These are phyloP conservation scores for Periconia digitata DNA, from an alignment of 2,329 filamentous ascomycete genomes.

Conservation along the genomic window DNA sequence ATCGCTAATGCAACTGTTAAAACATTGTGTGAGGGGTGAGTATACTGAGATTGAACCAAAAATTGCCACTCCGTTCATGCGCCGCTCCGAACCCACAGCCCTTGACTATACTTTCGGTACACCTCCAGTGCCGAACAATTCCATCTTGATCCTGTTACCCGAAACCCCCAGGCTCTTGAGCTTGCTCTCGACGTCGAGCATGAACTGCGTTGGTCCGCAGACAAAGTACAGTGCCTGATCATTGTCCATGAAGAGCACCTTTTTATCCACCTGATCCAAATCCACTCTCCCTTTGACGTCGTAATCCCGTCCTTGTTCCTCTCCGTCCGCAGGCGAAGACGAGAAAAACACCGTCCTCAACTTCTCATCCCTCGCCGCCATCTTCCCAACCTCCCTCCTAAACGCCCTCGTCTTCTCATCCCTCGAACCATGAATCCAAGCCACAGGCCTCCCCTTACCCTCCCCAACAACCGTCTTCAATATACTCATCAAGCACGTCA, in stretches of 20 bases:
- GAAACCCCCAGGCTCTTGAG: conserved; percentile 60
- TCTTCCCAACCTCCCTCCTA: conserved; percentile 49
- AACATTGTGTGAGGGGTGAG: not conserved
- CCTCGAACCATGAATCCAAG: conserved; percentile 65
- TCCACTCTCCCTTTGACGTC: conserved; percentile 61
- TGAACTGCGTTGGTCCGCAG: conserved; percentile 72
- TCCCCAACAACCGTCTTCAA: conserved; percentile 55
- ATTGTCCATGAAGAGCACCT: conserved; percentile 60
- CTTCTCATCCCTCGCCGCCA: conserved; percentile 49
- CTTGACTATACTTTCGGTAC: conserved; percentile 27
- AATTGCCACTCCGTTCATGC: not conserved
- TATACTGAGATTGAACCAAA: not conserved
- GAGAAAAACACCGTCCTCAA: conserved; percentile 62
- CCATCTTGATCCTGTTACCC: conserved; percentile 63
- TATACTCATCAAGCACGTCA: conserved; percentile 68
- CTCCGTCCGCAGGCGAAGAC: conserved; percentile 49
- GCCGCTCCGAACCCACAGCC: not conserved
- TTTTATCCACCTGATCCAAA: conserved; percentile 57
- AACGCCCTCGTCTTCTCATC: conserved; percentile 59
- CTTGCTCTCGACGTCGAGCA: conserved; percentile 60
- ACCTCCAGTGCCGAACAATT: conserved; percentile 59
- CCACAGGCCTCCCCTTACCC: conserved; percentile 51
- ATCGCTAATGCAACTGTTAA: not conserved
- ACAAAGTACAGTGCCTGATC: conserved; percentile 65
- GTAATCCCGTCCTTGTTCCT: conserved; percentile 58